Evolutionary conservation across 768 basidiomycete species (phyloP), one percentile per base, ranked within the genome.

Genomic region (Hysterangium stoloniferum): DNA sequence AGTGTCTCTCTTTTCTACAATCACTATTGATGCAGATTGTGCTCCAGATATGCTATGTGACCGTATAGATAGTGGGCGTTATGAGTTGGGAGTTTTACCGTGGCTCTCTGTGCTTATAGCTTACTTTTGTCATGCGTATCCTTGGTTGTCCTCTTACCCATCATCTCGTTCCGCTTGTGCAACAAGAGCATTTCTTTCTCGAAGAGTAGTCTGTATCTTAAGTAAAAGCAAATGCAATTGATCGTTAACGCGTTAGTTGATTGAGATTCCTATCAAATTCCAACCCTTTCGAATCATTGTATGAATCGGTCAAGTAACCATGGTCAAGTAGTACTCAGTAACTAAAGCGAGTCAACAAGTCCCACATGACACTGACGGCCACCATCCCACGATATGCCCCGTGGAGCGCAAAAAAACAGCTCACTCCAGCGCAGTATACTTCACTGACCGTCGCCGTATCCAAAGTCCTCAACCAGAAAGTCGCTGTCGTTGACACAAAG

Each of bases 1-100:
- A 59, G 88, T 68, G 22, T 9, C 28, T 25, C 17, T 25, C 9
- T 27, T 24, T 31, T 28, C 32, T 3, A 4, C 22, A 20, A 19
- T 31, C 20, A 7, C 42, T 50, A n/a, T 52, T n/a, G 7, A 17
- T 59, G 40, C 52, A 56, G 28, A 35, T 43, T 44, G 25, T 35
- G 3, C 11, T 22, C 22, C 27, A 74, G 72, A 58, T 74, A 75
- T 56, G 73, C 79, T 56, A 79, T 80, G 78, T 80, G 34, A 52
- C 35, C n/a, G 35, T 49, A 6, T 40, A 29, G 27, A 41, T 27
- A 40, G 49, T 31, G 24, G 48, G 35, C 38, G 27, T 49, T 36
- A 19, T 40, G 27, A 25, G 48, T 27, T 33, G 40, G 9, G 20
- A 40, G 25, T 33, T 45, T 33, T 9, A n/a, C 34, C 19, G 35